phyloP scores from a whole-genome alignment of 2,329 filamentous ascomycete species.

The Diaporthe sp. region DNA sequence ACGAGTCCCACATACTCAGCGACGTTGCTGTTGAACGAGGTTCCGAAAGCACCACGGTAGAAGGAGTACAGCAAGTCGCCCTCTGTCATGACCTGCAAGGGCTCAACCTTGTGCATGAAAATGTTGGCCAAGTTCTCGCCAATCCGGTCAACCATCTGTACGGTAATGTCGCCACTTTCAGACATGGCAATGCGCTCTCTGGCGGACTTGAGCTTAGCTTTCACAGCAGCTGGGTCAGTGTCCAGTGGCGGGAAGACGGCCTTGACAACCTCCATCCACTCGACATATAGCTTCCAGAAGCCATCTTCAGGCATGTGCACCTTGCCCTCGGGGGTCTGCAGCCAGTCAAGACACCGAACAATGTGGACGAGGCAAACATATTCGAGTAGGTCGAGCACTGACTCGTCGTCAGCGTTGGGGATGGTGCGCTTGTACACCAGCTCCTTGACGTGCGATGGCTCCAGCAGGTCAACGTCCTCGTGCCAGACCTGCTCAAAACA shows the following conservation, averaged over 20 bases:
- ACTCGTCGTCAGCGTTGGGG: conserved; percentile 31
- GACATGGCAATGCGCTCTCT: background rate
- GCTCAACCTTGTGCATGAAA: conserved; percentile 13
- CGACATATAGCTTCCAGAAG: conserved; percentile 26
- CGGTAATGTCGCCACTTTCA: conserved; percentile 14
- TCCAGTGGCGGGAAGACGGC: background rate
- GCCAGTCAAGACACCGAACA: conserved; percentile 13
- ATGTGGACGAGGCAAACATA: conserved; percentile 32
- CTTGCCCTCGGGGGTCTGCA: conserved; percentile 7
- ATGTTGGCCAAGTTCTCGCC: conserved; percentile 5
- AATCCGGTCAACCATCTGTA: conserved; percentile 24
- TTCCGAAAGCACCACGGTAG: conserved; percentile 14
- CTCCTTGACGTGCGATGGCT: conserved; percentile 18
- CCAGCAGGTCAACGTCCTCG: conserved; percentile 13
- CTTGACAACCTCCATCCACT: conserved; percentile 28
- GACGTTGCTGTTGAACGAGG: conserved; percentile 22
- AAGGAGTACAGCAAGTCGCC: conserved; percentile 25
- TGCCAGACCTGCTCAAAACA: conserved; percentile 32
- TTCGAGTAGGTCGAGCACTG: conserved; percentile 25
- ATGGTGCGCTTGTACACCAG: conserved; percentile 25
- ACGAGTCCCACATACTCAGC: conserved; percentile 29
- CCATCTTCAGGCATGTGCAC: background rate
- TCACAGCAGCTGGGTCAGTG: background rate
- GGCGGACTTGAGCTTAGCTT: background rate
- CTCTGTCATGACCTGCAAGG: conserved; percentile 13